Evolutionary conservation across 257 asterid species (phyloP).

Genomic region (Penstemon newberryi): DNA sequence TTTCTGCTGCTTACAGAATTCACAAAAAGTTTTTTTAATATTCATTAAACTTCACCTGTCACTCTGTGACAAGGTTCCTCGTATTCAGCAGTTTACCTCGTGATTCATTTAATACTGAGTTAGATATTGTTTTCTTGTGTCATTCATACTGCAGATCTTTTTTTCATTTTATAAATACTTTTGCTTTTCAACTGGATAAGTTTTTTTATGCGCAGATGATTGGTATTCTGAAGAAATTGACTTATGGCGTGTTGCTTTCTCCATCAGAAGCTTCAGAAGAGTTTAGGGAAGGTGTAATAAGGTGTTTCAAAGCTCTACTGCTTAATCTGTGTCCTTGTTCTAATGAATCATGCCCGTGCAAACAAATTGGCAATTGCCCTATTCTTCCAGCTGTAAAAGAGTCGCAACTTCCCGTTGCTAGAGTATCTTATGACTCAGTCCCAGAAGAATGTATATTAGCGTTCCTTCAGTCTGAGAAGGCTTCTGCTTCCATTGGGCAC

Average conservation of each 20-base stretch:
- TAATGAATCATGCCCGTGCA: conserved; percentile 72
- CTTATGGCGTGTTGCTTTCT: conserved; percentile 79
- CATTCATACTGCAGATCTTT: neutral
- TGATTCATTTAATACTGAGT: neutral
- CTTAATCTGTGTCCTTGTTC: conserved; percentile 65
- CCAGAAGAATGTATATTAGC: conserved; percentile 63
- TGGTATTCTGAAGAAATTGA: conserved; percentile 76
- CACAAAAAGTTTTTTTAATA: neutral
- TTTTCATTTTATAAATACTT: neutral
- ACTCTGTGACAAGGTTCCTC: neutral
- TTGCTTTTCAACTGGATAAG: conserved; percentile 14
- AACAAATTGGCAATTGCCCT: conserved; percentile 46
- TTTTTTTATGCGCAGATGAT: conserved; percentile 58
- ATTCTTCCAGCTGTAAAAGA: conserved; percentile 44
- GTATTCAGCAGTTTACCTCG: conserved; percentile 4
- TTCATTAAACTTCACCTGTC: neutral
- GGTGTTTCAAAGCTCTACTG: conserved; percentile 76
- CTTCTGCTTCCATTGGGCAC: conserved; percentile 92
- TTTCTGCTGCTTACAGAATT: conserved; percentile 5
- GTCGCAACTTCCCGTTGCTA: conserved; percentile 34
- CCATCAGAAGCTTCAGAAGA: conserved; percentile 92
- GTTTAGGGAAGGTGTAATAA: conserved; percentile 84
- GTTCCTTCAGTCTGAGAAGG: conserved; percentile 89
- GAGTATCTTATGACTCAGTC: conserved; percentile 30
- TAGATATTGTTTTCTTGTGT: conserved; percentile 8